Evolutionary conservation across 805 yeast species (phyloP), one percentile per base, ranked within the genome.

Genomic region (Cyberlindnera maritima): DNA sequence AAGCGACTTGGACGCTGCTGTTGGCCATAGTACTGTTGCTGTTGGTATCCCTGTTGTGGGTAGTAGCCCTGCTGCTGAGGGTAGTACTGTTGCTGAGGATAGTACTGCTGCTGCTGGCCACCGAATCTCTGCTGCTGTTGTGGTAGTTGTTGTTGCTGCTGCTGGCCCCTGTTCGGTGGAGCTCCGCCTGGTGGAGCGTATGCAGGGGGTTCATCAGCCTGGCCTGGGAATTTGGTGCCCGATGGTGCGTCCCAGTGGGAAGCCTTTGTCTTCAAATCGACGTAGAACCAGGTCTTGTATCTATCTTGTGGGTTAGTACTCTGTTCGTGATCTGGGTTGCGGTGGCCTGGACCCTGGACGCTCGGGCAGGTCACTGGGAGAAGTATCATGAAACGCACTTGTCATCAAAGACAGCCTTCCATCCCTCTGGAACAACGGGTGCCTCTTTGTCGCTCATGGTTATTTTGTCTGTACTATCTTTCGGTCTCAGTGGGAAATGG

Each of bases 171-270:
- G 31, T 10, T 23, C 8, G 40, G 36, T 26, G 52, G 53, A 8
- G 44, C 43, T 3, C 48, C 48, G 10, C 26, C 36, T n/a, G 49
- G 18, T 2, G 56, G 17, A 38, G 49, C 40, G 61, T 63, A 50
- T 51, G 66, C 59, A 36, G 67, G 63, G 2, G 79, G 79, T 9
- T 83, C 82, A 2, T 72, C 71, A 3, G 46, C 21, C 4, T 52
- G 45, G 8, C 54, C 41, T 10, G 68, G 64, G 61, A 77, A 76
- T 2, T 55, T 62, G 0, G 88, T 79, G 1, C 85, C 85, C 11
- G 50, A 48, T 14, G 97, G 97, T 13, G 82, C 80, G 44, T 88
- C 96, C 98, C 98, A 92, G 65, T 90, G 97, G 0, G 96, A 88
- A 55, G 79, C 71, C 49, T 86, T 84, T 13, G 88, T 78, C 14